These are phyloP conservation scores for Clitopilus passeckerianus DNA, from an alignment of 768 basidiomycete genomes.

Conservation along the genomic window DNA sequence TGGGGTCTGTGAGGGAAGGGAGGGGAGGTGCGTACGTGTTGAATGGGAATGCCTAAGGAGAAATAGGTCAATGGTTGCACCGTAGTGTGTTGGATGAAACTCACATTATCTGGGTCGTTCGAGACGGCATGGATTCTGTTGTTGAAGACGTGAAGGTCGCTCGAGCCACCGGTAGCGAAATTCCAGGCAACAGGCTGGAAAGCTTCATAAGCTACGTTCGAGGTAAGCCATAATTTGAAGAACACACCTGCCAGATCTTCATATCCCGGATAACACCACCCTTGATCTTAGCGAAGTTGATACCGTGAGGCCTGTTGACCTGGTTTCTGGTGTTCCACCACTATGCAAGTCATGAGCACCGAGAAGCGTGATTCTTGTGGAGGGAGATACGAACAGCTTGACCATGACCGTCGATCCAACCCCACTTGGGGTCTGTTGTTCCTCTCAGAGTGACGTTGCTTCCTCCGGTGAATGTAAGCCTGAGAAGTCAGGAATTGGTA, in stretches of 20 bases:
- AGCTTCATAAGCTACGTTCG: background rate
- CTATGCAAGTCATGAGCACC: conserved; percentile 17
- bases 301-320: conserved; percentile 50
- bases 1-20: background rate
- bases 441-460: conserved; percentile 56
- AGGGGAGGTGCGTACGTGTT: conserved; percentile 42
- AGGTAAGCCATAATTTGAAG: background rate
- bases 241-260: conserved; percentile 47
- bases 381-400: conserved; percentile 32
- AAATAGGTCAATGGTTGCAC: background rate
- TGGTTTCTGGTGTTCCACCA: conserved; percentile 57
- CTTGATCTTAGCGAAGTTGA: conserved; percentile 47
- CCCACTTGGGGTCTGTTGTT: conserved; percentile 49
- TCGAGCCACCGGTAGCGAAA: conserved; percentile 45
- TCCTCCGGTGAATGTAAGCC: conserved; percentile 53
- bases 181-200: conserved; percentile 54
- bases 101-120: conserved; percentile 26
- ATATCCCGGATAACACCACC: conserved; percentile 52
- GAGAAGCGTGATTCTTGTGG: background rate
- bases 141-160: conserved; percentile 46
- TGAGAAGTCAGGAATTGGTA: conserved; percentile 11
- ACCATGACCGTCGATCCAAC: conserved; percentile 63
- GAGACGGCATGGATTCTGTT: conserved; percentile 53
- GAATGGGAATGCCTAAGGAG: conserved; percentile 46
- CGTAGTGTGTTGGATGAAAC: background rate